Evolutionary conservation across 257 asterid species (phyloP).

Genomic region (Jacaranda mimosifolia): DNA sequence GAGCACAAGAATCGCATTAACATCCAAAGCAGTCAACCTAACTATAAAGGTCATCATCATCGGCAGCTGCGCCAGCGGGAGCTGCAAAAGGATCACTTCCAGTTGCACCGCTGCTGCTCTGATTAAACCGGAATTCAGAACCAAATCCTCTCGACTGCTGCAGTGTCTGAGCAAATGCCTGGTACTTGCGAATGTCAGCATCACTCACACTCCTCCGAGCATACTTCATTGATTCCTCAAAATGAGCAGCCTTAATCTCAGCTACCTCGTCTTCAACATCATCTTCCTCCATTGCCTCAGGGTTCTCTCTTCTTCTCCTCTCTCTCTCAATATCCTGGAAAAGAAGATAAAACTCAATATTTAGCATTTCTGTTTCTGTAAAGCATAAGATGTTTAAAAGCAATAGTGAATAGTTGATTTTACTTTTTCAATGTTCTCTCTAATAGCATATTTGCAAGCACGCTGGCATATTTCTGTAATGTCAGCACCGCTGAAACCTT

Average conservation of each 20-base stretch:
- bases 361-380: not conserved
- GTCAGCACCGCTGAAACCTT: constrained; percentile 96
- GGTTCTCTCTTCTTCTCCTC: constrained; percentile 68
- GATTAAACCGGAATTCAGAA: constrained; percentile 70
- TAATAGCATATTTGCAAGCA: constrained; percentile 87
- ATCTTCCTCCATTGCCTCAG: constrained; percentile 88
- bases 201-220: constrained; percentile 88
- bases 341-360: not conserved
- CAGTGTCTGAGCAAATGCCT: constrained; percentile 81
- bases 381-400: not conserved
- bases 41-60: constrained; percentile 59
- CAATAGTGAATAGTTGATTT: constrained; percentile 1
- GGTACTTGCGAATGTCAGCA: constrained; percentile 83
- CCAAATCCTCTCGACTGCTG: constrained; percentile 92
- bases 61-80: constrained; percentile 47
- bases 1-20: not conserved
- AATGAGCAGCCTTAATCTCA: constrained; percentile 76
- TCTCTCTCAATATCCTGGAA: constrained; percentile 82
- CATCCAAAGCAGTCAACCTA: constrained; percentile 24
- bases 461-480: constrained; percentile 93
- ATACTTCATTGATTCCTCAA: constrained; percentile 89
- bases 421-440: constrained; percentile 94
- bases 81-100: constrained; percentile 61
- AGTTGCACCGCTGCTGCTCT: constrained; percentile 46
- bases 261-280: constrained; percentile 76